Percentiles rank a stretch among this genome's conserved stretches.
These are phyloP conservation scores for Nymphaea thermarum DNA, from an alignment of 164 flowering plant species.

Conservation along the genomic window DNA sequence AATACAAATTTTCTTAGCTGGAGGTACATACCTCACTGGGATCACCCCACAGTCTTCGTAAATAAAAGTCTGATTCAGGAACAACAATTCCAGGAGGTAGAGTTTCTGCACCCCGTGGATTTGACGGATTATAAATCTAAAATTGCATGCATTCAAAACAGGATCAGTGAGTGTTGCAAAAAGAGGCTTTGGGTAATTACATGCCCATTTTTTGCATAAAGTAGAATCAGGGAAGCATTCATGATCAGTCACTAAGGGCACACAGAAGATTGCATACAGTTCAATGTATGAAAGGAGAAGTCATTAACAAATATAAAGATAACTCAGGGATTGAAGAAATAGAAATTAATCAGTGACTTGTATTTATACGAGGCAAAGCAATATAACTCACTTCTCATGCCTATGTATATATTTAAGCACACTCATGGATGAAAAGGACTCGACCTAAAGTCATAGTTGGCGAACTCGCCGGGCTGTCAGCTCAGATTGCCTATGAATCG, in stretches of 20 bases:
- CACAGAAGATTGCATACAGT: not conserved
- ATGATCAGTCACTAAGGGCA: not conserved
- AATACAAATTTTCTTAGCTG: no score
- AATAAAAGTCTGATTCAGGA: conserved; percentile 67
- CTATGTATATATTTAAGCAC: no score
- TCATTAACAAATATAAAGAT: no score
- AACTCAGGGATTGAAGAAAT: no score
- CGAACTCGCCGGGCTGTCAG: no score
- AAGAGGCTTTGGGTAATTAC: not conserved
- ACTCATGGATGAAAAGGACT: no score
- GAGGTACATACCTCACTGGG: conserved; percentile 67
- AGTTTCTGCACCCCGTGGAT: conserved; percentile 92
- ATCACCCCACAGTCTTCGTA: conserved; percentile 79
- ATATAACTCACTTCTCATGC: no score
- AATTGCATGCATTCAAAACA: conserved; percentile 14
- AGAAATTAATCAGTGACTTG: not conserved
- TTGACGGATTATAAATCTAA: conserved; percentile 85
- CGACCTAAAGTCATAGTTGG: no score
- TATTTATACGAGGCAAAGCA: no score
- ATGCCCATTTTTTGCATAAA: no score
- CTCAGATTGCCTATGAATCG: no score
- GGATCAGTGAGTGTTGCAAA: not conserved
- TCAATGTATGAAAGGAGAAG: no score
- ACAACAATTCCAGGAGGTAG: conserved; percentile 74
- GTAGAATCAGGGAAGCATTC: not conserved